Evolutionary conservation across 1,139 yeast genomes (phyloP), one percentile per base, ranked within the genome.

Genomic region (Magnusiomyces suaveolens): DNA sequence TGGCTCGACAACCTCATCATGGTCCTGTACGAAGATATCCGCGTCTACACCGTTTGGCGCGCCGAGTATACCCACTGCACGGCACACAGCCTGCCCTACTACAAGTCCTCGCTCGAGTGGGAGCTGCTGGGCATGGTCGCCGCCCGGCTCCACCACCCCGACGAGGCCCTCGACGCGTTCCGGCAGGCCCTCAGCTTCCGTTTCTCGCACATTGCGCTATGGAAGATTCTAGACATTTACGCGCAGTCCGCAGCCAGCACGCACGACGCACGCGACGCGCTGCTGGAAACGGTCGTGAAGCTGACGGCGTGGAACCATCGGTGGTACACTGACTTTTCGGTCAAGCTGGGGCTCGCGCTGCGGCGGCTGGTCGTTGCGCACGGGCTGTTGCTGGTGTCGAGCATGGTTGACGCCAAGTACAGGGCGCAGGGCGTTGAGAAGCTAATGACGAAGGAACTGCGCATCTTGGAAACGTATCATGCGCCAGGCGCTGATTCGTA

Each of bases 231-330:
- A 58, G 82, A 78, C 57, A 83, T 78, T 65, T 87, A 86, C 65
- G 39, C 24, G 29, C 53, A 12, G 46, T 41, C 24, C 10, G 24
- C 24, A 8, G 23, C 21, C 21, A 23, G 20, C 24, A 23, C 24
- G 23, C 24, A 3, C 6, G 46, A 21, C 46, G 32, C 21, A 23
- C 51, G 51, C 8, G 41, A 43, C 21, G n/a, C 18, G 20, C 32
- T 38, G 12, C 46, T 89, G 60, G 92, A 85, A 58, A 73, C 86
- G 46, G 73, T 83, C 57, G 87, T 89, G 51, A 85, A 84, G 63
- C 73, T 92, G 56, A 74, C 85, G 39, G 95, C 95, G 23, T 92
- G 97, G 97, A 87, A 89, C 66, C 97, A 89, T 70, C 81, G 98
- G 66, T 94, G 98, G 98, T 94, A 92, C 71, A 80, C 82, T 60